Base-by-base conservation (phyloP, 768 basidiomycete species). In the Termitomyces sp. region DNA sequence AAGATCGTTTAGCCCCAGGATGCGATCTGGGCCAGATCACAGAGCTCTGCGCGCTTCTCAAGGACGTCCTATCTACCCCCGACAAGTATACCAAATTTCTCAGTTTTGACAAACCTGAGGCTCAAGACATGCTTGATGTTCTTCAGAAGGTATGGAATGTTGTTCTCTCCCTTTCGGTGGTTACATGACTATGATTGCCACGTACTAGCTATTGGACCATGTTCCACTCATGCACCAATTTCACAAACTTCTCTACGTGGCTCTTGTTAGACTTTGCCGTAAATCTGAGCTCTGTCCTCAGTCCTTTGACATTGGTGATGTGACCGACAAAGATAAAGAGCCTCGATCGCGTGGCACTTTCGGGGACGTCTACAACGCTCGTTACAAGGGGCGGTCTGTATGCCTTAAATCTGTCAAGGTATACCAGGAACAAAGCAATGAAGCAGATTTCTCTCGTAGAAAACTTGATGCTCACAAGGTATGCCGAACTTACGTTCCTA, bases 361-460 rank as follows among this genome's bases (percentile, higher is more conserved):
- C 42, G 66, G 68, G 6, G 72, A 71, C 30, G 63, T 73, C 8
- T 68, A 67, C 58, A 64, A 56, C 56, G 68, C 66, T 1, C 9
- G 32, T 8, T 63, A 64, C 24, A 53, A 52, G 1, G 57, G 53
- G 5, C 54, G 1, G 7, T 3, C 7, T 36, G 34, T 72, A 9
- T 69, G 67, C 56, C 32, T 71, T 36, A 72, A 72, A 54, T 12
- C 7, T 47, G 46, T 47, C 10, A 47, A 47, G n/a, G 18, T 47
- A 13, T 47, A 47, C 20, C 10, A 16, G 12, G 20, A 48, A 48
- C 5, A 32, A 22, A 6, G 20, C 5, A 48, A 20, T 7, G 2
- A 14, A 9, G 30, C n/a, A 32, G n/a, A 4, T 13, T 33, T 48
- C 7, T 36, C 63, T 2, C 46, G 66, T 22, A 66, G 59, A 22